phyloP scores from a whole-genome alignment of 140 eudicot species.

The Eryngium alpinum region DNA sequence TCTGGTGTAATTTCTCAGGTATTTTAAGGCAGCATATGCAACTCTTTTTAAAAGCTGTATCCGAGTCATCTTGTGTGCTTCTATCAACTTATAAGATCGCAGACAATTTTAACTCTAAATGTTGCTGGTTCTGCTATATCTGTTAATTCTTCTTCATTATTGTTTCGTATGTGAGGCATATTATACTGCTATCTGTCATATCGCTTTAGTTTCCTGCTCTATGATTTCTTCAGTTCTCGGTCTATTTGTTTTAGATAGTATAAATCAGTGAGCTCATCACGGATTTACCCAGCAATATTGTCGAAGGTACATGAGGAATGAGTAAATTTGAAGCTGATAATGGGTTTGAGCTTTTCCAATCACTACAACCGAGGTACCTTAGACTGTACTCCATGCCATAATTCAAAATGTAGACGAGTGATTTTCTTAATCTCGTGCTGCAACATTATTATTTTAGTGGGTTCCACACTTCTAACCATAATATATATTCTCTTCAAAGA shows the following conservation, averaged over 20 bases:
- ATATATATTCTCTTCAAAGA: neutral
- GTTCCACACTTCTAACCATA: neutral
- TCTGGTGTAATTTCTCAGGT: too few species aligned
- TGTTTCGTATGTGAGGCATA: neutral
- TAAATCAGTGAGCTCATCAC: constrained; percentile 72
- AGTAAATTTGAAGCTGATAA: constrained; percentile 66
- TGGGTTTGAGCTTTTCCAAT: constrained; percentile 79
- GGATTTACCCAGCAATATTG: constrained; percentile 59
- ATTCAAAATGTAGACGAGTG: neutral
- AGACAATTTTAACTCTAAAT: too few species aligned
- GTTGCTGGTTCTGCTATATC: too few species aligned
- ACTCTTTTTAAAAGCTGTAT: too few species aligned
- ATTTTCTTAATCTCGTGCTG: neutral
- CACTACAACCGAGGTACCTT: constrained; percentile 56
- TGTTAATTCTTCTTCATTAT: neutral
- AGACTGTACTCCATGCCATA: neutral
- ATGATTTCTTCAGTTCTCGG: neutral
- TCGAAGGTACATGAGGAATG: constrained; percentile 80
- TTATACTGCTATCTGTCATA: neutral
- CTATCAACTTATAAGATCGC: too few species aligned
- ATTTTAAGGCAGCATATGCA: too few species aligned
- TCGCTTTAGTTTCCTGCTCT: neutral
- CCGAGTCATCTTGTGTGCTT: too few species aligned
- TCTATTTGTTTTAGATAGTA: constrained; percentile 43
- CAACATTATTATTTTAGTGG: neutral